Evolutionary conservation across 345 rosid genomes (phyloP), one percentile per base, ranked within the genome.

Genomic region (Hypericum androsaemum): DNA sequence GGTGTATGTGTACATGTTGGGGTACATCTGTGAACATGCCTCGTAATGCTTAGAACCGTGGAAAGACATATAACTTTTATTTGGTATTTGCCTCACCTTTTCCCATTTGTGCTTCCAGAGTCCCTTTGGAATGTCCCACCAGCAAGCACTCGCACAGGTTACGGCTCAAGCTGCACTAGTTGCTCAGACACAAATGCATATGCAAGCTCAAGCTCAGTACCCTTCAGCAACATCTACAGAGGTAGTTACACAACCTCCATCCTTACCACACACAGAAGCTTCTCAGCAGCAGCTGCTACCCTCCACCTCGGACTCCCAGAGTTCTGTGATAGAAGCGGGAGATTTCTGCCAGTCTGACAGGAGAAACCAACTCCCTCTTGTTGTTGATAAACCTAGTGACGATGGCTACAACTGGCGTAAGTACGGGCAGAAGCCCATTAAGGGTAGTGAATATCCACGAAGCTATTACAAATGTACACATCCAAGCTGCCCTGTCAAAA

Each of bases 361-460:
- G 63, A 83, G 74, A 71, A 69, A 64, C 62, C 81, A 81, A 35
- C 60, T 70, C 58, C 61, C 72, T 50, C 22, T 53, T 57, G 69
- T 67, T 28, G 82, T 78, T 55, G 92, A 84, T 65, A 92, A 92
- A 71, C 94, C 96, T 14, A 80, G 81, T 47, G 83, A 84, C 67
- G 98, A 88, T 64, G 96, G 96, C 42, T 92, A 84, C 59, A 87
- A 87, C 64, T 92, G 98, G 98, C 80, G 94, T 54, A 87, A 92
- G 64, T 87, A 83, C 57, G 94, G 98, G 54, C 96, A 92, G 74
- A 92, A 88, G 76, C 96, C 94, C 15, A 89, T 88, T 36, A 88
- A 92, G 75, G 94, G 96, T 54, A 81, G 89, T 52, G 95, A 83
- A 67, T 88, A 73, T 75, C 96, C 98, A 6, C 69, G 98, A 70